Conservation (phyloP, 345 rosid species). For the Punica granatum region DNA sequence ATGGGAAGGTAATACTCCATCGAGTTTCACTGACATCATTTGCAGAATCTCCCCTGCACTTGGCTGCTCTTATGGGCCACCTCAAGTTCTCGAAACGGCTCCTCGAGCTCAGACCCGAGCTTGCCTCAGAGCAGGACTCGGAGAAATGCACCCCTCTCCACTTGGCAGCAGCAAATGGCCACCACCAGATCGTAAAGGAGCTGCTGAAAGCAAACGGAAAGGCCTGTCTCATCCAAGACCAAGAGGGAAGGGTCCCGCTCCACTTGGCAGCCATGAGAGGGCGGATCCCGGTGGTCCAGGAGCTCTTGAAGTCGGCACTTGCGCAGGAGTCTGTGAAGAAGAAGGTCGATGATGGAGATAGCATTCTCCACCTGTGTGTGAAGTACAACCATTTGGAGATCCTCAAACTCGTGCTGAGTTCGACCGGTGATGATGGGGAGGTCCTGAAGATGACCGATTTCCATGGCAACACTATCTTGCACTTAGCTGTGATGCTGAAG, state of each 20-base stretch:
- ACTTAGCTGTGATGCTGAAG: not conserved
- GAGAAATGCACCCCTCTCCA: slow-evolving; percentile 4
- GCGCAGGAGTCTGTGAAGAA: not conserved
- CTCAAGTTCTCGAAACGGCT: not conserved
- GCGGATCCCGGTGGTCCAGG: not conserved
- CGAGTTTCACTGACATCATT: not conserved
- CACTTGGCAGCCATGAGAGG: not conserved
- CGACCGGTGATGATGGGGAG: not conserved
- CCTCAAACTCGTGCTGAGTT: not conserved
- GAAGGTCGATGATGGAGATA: not conserved
- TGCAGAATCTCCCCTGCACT: not conserved
- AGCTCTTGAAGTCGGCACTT: not conserved
- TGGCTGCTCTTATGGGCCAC: slow-evolving; percentile 1
- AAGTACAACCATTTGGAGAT: not conserved
- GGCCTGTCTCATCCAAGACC: not conserved
- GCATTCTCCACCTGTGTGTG: slow-evolving; percentile 2
- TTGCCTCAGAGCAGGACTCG: not conserved
- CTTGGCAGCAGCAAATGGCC: not conserved
- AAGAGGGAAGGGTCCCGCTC: not conserved
- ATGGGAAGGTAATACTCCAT: not conserved
- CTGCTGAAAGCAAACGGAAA: not conserved
- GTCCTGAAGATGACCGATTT: slow-evolving; percentile 1
- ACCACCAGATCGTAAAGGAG: not conserved
- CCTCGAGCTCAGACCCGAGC: not conserved
- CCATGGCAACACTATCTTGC: slow-evolving; percentile 1